Percentiles rank a stretch among this genome's conserved stretches.
Conservation (phyloP, 108 stramenopile species). For the Fragilaria radians region DNA sequence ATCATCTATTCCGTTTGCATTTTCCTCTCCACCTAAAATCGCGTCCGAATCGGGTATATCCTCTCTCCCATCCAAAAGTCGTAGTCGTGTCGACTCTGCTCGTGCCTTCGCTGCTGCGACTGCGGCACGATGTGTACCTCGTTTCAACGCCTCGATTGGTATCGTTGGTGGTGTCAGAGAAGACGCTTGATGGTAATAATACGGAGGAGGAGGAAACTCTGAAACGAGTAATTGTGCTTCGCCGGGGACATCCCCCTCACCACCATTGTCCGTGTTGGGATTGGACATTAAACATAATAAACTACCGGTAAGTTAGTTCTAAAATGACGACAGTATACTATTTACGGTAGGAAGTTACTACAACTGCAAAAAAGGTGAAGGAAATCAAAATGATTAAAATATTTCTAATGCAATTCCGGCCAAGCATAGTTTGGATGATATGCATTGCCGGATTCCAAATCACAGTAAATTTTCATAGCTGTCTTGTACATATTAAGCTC, state of each 20-base stretch:
- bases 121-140: slow-evolving; percentile 58
- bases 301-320: no score
- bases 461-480: slow-evolving; percentile 79
- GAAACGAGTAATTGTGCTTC: slow-evolving; percentile 55
- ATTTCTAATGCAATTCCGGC: slow-evolving; percentile 23
- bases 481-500: slow-evolving; percentile 48
- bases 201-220: slow-evolving; percentile 83
- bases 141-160: slow-evolving; percentile 57
- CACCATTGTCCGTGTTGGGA: neutral
- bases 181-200: slow-evolving; percentile 54
- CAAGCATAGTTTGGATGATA: slow-evolving; percentile 60
- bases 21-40: slow-evolving; percentile 23
- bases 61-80: slow-evolving; percentile 22
- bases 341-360: no score
- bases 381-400: no score
- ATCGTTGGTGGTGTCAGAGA: slow-evolving; percentile 51
- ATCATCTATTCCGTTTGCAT: slow-evolving; percentile 49
- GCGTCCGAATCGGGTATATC: slow-evolving; percentile 24
- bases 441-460: slow-evolving; percentile 61
- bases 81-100: slow-evolving; percentile 39
- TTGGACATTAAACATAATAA: no score
- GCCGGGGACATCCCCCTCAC: slow-evolving; percentile 31
- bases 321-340: no score
- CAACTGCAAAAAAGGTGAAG: no score
- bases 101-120: slow-evolving; percentile 34